A percentile compares a stretch with the other conserved stretches of the same genome.
Conservation (phyloP, 805 yeast genomes). For the Wickerhamomyces mucosus region DNA sequence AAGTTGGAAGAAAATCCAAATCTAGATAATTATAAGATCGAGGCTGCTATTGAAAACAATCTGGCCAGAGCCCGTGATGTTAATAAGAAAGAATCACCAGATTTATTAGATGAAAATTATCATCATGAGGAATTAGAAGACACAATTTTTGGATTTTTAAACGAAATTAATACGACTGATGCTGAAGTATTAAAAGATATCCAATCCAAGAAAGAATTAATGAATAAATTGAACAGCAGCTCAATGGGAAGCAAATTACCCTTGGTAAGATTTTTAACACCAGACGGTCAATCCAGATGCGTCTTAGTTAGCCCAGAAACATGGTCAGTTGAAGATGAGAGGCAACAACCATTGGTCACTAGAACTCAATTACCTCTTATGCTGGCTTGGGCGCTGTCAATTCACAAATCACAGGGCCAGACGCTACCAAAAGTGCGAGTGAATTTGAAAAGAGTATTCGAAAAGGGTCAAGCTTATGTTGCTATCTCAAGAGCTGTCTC, state of each 20-base stretch:
- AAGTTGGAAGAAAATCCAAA: constrained; percentile 15
- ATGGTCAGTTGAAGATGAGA: constrained; percentile 74
- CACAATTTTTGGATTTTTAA: constrained; percentile 39
- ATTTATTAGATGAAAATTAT: not conserved
- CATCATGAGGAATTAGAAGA: constrained; percentile 26
- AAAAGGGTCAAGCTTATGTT: constrained; percentile 92
- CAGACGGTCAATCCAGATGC: constrained; percentile 66
- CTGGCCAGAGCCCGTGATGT: constrained; percentile 3
- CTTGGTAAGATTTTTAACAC: constrained; percentile 62
- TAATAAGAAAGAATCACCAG: constrained; percentile 7
- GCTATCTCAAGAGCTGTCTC: constrained; percentile 87
- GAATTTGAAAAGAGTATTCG: constrained; percentile 69
- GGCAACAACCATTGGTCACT: constrained; percentile 55
- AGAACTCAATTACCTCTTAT: constrained; percentile 79
- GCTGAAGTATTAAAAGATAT: constrained; percentile 24
- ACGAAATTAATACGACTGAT: constrained; percentile 18
- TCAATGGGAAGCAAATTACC: constrained; percentile 51
- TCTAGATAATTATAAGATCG: constrained; percentile 17
- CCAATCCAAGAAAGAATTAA: constrained; percentile 37
- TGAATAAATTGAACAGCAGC: constrained; percentile 32
- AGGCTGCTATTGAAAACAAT: constrained; percentile 6
- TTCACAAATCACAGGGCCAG: constrained; percentile 95
- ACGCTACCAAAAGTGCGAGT: constrained; percentile 70
- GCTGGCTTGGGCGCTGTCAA: constrained; percentile 94
- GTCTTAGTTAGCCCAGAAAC: constrained; percentile 73